phyloP scores from a whole-genome alignment of 23 red algal species.

The Pyropia yezoensis region DNA sequence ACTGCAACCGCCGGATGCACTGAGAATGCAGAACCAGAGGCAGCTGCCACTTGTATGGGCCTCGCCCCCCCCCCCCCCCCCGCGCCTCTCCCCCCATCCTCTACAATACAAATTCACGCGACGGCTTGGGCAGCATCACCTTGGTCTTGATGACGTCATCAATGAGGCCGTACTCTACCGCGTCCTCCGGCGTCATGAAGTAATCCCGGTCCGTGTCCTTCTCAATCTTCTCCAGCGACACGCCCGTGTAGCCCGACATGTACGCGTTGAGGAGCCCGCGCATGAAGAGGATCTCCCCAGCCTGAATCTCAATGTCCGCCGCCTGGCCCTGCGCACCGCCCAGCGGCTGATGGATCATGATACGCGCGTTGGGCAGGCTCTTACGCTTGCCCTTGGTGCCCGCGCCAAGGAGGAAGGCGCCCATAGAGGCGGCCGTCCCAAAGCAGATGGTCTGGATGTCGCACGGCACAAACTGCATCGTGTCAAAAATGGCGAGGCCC shows the following conservation, averaged over 20 bases:
- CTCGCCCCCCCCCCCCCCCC: no score
- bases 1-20: no score
- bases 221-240: slow-evolving; percentile 58
- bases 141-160: slow-evolving; percentile 83
- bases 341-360: slow-evolving; percentile 97
- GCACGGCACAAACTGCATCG: slow-evolving; percentile 89
- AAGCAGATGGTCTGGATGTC: slow-evolving; percentile 82
- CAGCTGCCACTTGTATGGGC: no score
- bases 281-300: slow-evolving; percentile 85
- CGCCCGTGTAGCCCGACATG: slow-evolving; percentile 68
- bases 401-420: slow-evolving; percentile 77
- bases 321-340: slow-evolving; percentile 97
- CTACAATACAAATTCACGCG: slow-evolving; percentile 11
- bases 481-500: slow-evolving; percentile 92
- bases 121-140: slow-evolving; percentile 11
- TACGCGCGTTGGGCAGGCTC: slow-evolving; percentile 82
- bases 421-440: slow-evolving; percentile 95
- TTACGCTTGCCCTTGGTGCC: slow-evolving; percentile 75
- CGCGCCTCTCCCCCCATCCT: no score
- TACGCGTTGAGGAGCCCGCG: slow-evolving; percentile 70
- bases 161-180: slow-evolving; percentile 82
- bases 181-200: slow-evolving; percentile 93
- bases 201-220: slow-evolving; percentile 84
- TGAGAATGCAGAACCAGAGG: no score
- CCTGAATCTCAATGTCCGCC: slow-evolving; percentile 94